A percentile compares a stretch with the other conserved stretches of the same genome.
phyloP scores from a whole-genome alignment of 805 yeast genomes.

The Clavispora fructus region DNA sequence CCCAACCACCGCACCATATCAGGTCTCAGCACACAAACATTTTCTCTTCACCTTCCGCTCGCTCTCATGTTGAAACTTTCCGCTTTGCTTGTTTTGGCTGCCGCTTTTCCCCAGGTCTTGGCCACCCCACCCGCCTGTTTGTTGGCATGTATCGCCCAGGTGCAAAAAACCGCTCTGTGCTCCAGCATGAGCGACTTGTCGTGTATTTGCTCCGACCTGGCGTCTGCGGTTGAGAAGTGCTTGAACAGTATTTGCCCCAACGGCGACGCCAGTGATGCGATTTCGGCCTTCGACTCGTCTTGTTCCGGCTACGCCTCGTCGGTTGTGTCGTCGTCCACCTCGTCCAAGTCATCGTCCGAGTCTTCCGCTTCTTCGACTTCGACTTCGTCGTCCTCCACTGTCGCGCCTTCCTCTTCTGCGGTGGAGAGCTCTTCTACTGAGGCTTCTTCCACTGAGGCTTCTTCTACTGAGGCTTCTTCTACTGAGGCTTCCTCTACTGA shows the following conservation, averaged over 20 bases:
- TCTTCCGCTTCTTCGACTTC: slow-evolving; percentile 28
- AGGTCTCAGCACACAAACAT: background rate
- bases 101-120: slow-evolving; percentile 42
- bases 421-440: slow-evolving; percentile 4
- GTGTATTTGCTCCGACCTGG: slow-evolving; percentile 64
- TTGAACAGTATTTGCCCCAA: slow-evolving; percentile 65
- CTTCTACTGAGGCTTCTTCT: slow-evolving; percentile 5
- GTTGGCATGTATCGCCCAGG: slow-evolving; percentile 80
- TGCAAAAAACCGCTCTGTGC: slow-evolving; percentile 54
- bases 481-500: slow-evolving; percentile 10
- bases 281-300: slow-evolving; percentile 47
- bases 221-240: slow-evolving; percentile 53
- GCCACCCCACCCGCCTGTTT: slow-evolving; percentile 90
- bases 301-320: slow-evolving; percentile 43
- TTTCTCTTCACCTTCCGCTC: slow-evolving; percentile 1
- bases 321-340: slow-evolving; percentile 18
- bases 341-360: slow-evolving; percentile 14
- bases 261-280: slow-evolving; percentile 55
- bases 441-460: slow-evolving; percentile 8
- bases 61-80: slow-evolving; percentile 9
- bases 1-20: background rate
- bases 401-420: slow-evolving; percentile 19
- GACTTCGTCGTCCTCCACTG: slow-evolving; percentile 22
- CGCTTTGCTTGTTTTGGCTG: slow-evolving; percentile 26
- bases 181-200: slow-evolving; percentile 54